A percentile compares a stretch with the other conserved stretches of the same genome.
Conservation (phyloP, 108 stramenopile genomes). For the Cyclotella atomus region DNA sequence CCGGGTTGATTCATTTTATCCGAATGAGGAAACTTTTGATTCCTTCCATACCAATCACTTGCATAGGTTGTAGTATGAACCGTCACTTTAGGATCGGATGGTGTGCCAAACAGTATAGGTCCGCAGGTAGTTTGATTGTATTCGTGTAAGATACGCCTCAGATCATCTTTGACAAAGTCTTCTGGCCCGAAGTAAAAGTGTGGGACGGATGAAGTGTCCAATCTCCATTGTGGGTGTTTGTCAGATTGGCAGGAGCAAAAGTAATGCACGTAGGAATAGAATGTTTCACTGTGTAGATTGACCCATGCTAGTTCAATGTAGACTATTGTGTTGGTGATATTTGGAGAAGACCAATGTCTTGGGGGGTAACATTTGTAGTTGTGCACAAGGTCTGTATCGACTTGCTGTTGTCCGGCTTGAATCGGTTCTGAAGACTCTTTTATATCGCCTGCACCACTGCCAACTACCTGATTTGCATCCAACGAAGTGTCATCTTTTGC, state of each 20-base stretch:
- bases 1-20: slow-evolving; percentile 1
- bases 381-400: neutral
- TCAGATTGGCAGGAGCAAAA: slow-evolving; percentile 10
- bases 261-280: slow-evolving; percentile 2
- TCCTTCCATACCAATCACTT: slow-evolving; percentile 2
- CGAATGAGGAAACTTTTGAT: neutral
- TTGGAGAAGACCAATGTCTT: neutral
- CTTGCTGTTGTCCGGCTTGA: neutral
- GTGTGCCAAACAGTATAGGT: slow-evolving; percentile 6
- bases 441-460: no score
- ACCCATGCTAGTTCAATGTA: slow-evolving; percentile 3
- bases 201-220: neutral
- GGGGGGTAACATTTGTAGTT: slow-evolving; percentile 1
- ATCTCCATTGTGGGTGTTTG: neutral
- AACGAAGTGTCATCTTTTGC: neutral
- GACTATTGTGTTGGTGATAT: neutral
- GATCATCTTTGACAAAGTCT: neutral
- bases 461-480: neutral
- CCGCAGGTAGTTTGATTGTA: slow-evolving; percentile 7
- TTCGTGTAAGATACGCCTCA: neutral
- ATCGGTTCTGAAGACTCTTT: no score
- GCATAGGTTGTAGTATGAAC: slow-evolving; percentile 3
- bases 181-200: slow-evolving; percentile 15
- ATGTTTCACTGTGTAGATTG: slow-evolving; percentile 10
- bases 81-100: neutral